Conservation (phyloP, 164 flowering plant genomes). For the Annona squamosa region DNA sequence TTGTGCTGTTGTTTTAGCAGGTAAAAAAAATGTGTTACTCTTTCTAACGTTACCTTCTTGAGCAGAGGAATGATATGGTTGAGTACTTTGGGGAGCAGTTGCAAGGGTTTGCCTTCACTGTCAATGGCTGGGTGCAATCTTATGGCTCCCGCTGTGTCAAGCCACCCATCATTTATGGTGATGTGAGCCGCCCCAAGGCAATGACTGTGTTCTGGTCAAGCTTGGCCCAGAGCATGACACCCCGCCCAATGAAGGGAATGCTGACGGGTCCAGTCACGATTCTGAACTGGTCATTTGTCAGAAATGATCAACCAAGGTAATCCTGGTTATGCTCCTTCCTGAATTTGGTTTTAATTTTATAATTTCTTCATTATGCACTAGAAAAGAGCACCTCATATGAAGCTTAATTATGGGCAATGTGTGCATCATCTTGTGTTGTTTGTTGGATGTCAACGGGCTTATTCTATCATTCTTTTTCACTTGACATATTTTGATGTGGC, state of each 20-base stretch:
- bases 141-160: conserved; percentile 24
- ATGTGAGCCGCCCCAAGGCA: conserved; percentile 25
- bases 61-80: conserved; percentile 89
- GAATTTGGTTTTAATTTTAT: background rate
- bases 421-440: no score
- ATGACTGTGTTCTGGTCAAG: conserved; percentile 28
- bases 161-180: conserved; percentile 27
- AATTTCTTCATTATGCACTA: background rate
- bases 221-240: conserved; percentile 24
- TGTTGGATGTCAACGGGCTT: no score
- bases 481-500: no score
- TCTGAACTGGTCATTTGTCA: conserved; percentile 68
- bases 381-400: background rate
- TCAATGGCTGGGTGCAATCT: conserved; percentile 23
- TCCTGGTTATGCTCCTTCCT: background rate
- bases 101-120: conserved; percentile 83
- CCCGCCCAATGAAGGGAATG: conserved; percentile 54
- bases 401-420: no score
- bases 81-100: conserved; percentile 93
- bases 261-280: conserved; percentile 78
- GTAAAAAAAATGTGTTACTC: conserved; percentile 23
- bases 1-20: conserved; percentile 12
- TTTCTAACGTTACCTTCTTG: background rate
- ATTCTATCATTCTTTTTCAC: no score
- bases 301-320: conserved; percentile 62